These are phyloP conservation scores for Myxozyma nipponensis DNA, from an alignment of 805 yeast species.

Conservation along the genomic window DNA sequence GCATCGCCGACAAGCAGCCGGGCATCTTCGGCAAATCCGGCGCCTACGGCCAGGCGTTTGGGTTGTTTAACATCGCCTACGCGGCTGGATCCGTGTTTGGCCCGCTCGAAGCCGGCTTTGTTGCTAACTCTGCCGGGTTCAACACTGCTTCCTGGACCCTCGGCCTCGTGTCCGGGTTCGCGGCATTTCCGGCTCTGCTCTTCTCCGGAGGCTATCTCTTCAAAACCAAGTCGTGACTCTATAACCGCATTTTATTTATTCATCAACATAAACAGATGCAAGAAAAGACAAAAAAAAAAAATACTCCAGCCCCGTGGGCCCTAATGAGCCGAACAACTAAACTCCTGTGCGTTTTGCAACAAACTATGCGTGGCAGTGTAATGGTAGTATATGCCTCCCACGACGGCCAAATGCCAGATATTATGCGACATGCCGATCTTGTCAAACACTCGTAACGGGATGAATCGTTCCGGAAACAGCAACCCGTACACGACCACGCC, in stretches of 20 bases:
- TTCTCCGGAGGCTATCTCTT: conserved; percentile 33
- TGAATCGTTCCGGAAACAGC: conserved; percentile 80
- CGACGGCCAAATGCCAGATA: conserved; percentile 89
- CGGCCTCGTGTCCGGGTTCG: conserved; percentile 6
- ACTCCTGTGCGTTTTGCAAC: conserved; percentile 46
- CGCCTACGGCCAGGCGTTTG: conserved; percentile 38
- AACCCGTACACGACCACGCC: conserved; percentile 89
- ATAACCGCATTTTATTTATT: no score
- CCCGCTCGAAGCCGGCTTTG: conserved; percentile 35
- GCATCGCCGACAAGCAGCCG: conserved; percentile 31
- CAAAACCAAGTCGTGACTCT: neutral
- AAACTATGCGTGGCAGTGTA: conserved; percentile 73
- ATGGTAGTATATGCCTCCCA: conserved; percentile 86
- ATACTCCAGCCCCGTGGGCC: no score
- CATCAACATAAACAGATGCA: no score
- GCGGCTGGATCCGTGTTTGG: conserved; percentile 37
- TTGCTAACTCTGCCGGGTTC: conserved; percentile 31
- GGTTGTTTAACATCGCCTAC: conserved; percentile 35
- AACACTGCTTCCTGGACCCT: conserved; percentile 18
- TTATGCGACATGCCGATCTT: conserved; percentile 85
- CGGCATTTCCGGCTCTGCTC: conserved; percentile 30
- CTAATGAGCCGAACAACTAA: conserved; percentile 27
- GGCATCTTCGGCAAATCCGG: conserved; percentile 34
- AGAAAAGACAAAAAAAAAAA: no score
- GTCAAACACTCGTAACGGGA: conserved; percentile 38